These are phyloP conservation scores for Dactylellina sp. DNA, from an alignment of 2,329 filamentous ascomycete genomes.

Conservation along the genomic window DNA sequence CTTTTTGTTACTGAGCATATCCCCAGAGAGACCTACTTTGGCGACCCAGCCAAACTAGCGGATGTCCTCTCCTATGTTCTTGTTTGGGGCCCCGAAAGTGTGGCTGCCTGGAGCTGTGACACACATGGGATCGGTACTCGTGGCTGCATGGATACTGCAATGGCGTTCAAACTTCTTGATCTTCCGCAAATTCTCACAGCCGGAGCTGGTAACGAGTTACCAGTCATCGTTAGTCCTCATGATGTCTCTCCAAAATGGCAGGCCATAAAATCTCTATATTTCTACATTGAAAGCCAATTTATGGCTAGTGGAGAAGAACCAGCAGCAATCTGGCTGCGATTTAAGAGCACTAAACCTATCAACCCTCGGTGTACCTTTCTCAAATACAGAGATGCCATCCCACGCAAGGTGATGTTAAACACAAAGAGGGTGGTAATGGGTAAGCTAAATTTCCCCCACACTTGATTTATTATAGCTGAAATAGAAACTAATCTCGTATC, in stretches of 20 bases:
- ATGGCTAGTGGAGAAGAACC: background rate
- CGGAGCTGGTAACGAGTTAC: constrained; percentile 6
- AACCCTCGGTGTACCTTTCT: constrained; percentile 17
- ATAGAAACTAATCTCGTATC: background rate
- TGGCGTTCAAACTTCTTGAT: constrained; percentile 14
- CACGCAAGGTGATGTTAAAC: background rate
- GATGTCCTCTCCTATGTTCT: constrained; percentile 13
- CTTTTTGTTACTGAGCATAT: constrained; percentile 20
- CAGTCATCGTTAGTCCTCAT: background rate
- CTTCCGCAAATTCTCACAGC: constrained; percentile 24
- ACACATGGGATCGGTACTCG: background rate
- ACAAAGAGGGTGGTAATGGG: constrained; percentile 10
- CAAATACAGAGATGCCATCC: constrained; percentile 1
- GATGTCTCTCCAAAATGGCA: background rate
- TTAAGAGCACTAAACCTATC: constrained; percentile 8
- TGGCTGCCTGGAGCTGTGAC: constrained; percentile 28
- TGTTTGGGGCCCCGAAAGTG: constrained; percentile 8
- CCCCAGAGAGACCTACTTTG: background rate
- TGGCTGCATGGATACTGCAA: constrained; percentile 1
- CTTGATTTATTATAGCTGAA: background rate
- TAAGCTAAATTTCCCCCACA: background rate
- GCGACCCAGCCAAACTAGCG: background rate
- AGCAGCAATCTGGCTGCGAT: constrained; percentile 25
- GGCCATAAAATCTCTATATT: background rate
- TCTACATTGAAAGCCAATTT: constrained; percentile 18